Percentiles rank a stretch among this genome's conserved stretches.
Conservation (phyloP, 176 grass and related monocot genomes). For the Carex pumila region DNA sequence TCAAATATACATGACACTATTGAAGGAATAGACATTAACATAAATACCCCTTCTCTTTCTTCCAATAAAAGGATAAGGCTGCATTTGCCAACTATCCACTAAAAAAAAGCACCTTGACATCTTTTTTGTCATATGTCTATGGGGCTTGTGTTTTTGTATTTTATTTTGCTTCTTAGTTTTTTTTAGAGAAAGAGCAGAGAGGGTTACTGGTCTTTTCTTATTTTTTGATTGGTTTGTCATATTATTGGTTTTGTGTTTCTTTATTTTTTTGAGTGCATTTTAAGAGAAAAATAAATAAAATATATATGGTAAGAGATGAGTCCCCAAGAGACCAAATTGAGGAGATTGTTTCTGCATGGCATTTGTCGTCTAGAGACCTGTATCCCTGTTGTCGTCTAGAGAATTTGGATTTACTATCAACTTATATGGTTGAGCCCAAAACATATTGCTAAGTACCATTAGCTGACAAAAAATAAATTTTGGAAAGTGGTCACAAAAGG, state of each 20-base stretch:
- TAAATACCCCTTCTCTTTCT: slow-evolving; percentile 36
- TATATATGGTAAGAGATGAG: neutral
- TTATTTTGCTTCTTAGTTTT: slow-evolving; percentile 23
- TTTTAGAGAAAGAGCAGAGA: slow-evolving; percentile 9
- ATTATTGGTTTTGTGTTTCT: slow-evolving; percentile 8
- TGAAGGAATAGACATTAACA: slow-evolving; percentile 44
- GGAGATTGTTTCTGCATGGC: neutral
- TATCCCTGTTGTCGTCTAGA: neutral
- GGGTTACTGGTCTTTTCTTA: neutral
- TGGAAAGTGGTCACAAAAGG: slow-evolving; percentile 3
- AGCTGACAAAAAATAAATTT: slow-evolving; percentile 8
- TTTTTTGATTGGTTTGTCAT: slow-evolving; percentile 17
- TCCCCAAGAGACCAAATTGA: neutral
- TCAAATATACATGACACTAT: slow-evolving; percentile 56
- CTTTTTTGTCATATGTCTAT: slow-evolving; percentile 61
- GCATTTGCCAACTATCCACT: slow-evolving; percentile 48
- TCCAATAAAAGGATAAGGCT: slow-evolving; percentile 60
- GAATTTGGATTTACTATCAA: slow-evolving; percentile 16
- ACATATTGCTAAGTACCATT: neutral
- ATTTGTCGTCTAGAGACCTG: neutral
- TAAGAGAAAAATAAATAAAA: neutral
- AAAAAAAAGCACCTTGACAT: slow-evolving; percentile 40
- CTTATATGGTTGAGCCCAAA: neutral
- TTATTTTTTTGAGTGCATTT: slow-evolving; percentile 8
- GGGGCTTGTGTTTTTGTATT: slow-evolving; percentile 18